A percentile compares a stretch with the other conserved stretches of the same genome.
Evolutionary conservation across 164 flowering plant species (phyloP).

Genomic region (Cinnamomum micranthum): DNA sequence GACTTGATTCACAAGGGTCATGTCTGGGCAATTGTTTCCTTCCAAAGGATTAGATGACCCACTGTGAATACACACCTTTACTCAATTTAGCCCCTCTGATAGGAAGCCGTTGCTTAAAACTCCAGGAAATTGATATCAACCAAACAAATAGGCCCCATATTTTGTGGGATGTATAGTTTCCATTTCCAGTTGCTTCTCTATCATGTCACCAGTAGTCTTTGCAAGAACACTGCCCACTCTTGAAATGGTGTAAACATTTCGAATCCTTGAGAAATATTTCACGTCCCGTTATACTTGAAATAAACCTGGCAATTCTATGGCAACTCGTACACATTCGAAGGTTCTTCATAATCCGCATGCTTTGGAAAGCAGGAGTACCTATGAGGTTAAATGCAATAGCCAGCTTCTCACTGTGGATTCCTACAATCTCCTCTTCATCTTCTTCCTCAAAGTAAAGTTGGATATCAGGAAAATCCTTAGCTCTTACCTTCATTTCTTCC

Average conservation of each 20-base stretch:
- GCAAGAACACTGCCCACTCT: constrained; percentile 29
- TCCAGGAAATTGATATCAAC: too few species aligned
- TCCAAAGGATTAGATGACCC: too few species aligned
- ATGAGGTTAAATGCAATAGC: constrained; percentile 27
- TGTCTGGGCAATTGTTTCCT: too few species aligned
- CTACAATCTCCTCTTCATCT: constrained; percentile 23
- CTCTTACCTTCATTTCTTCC: constrained; percentile 6
- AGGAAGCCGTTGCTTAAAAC: too few species aligned
- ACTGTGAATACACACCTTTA: too few species aligned
- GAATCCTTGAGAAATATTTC: constrained; percentile 28
- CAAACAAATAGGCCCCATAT: too few species aligned
- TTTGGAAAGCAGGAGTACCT: constrained; percentile 7
- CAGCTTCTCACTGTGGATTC: constrained; percentile 30
- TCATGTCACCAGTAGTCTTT: constrained; percentile 25
- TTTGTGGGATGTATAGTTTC: not conserved
- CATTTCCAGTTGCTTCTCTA: not conserved
- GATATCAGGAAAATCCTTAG: constrained; percentile 6
- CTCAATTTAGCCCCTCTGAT: too few species aligned
- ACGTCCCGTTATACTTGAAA: constrained; percentile 14
- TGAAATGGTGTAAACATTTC: constrained; percentile 22
- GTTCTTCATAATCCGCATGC: constrained; percentile 24
- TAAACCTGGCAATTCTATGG: constrained; percentile 20
- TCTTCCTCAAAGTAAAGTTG: constrained; percentile 23
- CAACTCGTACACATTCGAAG: constrained; percentile 22
- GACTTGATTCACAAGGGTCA: too few species aligned